Evolutionary conservation across 2,329 filamentous ascomycete genomes (phyloP).

Genomic region (Akanthomyces lecanii): DNA sequence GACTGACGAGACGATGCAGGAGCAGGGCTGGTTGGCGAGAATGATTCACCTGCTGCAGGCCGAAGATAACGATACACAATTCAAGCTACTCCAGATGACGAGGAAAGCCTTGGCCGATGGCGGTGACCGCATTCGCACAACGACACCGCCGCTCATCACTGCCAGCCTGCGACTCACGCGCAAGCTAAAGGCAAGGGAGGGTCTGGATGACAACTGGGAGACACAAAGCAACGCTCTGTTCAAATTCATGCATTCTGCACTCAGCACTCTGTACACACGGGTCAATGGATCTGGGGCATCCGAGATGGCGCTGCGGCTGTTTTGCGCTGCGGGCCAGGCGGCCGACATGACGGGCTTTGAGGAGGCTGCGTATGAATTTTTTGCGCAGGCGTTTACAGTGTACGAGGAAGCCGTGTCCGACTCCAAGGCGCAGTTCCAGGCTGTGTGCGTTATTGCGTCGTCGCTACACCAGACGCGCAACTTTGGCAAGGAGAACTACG

Average conservation of each 20-base stretch:
- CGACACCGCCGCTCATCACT: slow-evolving; percentile 87
- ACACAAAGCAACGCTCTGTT: slow-evolving; percentile 71
- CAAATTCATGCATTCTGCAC: slow-evolving; percentile 88
- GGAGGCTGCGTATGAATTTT: slow-evolving; percentile 96
- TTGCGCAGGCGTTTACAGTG: slow-evolving; percentile 95
- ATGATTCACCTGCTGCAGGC: slow-evolving; percentile 84
- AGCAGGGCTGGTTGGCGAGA: slow-evolving; percentile 93
- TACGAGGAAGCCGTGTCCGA: slow-evolving; percentile 97
- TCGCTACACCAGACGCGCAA: slow-evolving; percentile 83
- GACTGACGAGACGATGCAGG: slow-evolving; percentile 95
- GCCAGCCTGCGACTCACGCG: slow-evolving; percentile 85
- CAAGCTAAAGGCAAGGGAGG: slow-evolving; percentile 84
- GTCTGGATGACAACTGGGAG: slow-evolving; percentile 65
- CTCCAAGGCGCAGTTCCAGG: slow-evolving; percentile 95
- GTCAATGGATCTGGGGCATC: slow-evolving; percentile 74
- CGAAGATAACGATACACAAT: slow-evolving; percentile 86
- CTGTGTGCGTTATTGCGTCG: slow-evolving; percentile 88
- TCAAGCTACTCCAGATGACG: slow-evolving; percentile 84
- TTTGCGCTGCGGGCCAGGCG: slow-evolving; percentile 87
- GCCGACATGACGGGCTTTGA: slow-evolving; percentile 89
- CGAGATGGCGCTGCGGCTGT: slow-evolving; percentile 83
- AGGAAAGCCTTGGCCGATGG: slow-evolving; percentile 85
- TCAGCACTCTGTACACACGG: slow-evolving; percentile 83
- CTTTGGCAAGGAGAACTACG: slow-evolving; percentile 96
- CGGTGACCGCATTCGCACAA: slow-evolving; percentile 93